Evolutionary conservation across 371 early-diverging fungal genomes (phyloP).

Genomic region (Globomyces sp.): DNA sequence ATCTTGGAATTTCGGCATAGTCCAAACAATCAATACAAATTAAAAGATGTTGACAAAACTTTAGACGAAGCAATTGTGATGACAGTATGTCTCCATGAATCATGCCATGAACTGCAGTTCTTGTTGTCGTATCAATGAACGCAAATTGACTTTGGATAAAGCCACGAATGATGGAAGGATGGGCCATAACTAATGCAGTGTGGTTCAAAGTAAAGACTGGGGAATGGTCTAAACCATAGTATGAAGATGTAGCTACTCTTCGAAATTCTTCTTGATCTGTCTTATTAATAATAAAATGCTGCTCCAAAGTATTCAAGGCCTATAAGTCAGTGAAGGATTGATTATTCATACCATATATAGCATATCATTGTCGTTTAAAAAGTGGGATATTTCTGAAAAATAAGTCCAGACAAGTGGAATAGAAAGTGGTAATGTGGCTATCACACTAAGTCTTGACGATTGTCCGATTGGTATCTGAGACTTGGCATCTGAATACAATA

Average conservation of each 20-base stretch:
- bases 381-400: slow-evolving; percentile 26
- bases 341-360: slow-evolving; percentile 14
- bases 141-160: slow-evolving; percentile 33
- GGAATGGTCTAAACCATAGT: slow-evolving; percentile 23
- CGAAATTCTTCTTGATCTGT: slow-evolving; percentile 14
- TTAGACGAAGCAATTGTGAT: slow-evolving; percentile 28
- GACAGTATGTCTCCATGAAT: slow-evolving; percentile 20
- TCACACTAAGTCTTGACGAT: slow-evolving; percentile 23
- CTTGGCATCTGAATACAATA: slow-evolving; percentile 28
- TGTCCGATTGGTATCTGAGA: slow-evolving; percentile 29
- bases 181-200: slow-evolving; percentile 15
- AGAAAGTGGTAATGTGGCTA: slow-evolving; percentile 34
- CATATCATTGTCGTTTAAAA: slow-evolving; percentile 27
- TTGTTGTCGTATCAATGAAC: slow-evolving; percentile 24
- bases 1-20: background rate
- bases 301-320: slow-evolving; percentile 17
- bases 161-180: slow-evolving; percentile 20
- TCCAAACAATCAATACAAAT: slow-evolving; percentile 31
- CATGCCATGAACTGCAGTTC: slow-evolving; percentile 20
- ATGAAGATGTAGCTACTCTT: background rate
- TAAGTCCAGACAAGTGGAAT: slow-evolving; percentile 34
- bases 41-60: slow-evolving; percentile 23
- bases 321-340: too few relatives aligned
- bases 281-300: slow-evolving; percentile 29
- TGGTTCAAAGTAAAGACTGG: slow-evolving; percentile 26